Evolutionary conservation across 305 asterid genomes (phyloP).

Genomic region (Withania somnifera): DNA sequence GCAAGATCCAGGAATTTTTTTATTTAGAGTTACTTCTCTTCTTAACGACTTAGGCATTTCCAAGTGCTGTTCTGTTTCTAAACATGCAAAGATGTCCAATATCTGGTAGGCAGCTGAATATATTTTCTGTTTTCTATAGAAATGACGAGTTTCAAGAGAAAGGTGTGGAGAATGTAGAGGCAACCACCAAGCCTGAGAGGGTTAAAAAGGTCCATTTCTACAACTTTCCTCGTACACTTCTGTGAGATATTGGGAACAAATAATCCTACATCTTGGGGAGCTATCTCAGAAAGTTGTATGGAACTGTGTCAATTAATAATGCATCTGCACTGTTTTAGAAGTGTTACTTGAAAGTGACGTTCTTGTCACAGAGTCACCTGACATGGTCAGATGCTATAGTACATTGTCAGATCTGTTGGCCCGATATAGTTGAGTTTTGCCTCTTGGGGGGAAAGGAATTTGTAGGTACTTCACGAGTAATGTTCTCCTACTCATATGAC

Average conservation of each 20-base stretch:
- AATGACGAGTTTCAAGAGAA: slow-evolving; percentile 2
- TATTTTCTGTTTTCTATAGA: not conserved
- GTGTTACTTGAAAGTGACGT: not conserved
- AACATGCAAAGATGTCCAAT: not conserved
- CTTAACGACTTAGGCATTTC: not conserved
- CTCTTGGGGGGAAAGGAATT: not conserved
- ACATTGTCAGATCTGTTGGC: not conserved
- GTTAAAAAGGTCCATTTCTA: not conserved
- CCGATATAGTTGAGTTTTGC: not conserved
- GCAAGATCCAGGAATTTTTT: not conserved
- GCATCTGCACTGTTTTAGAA: not conserved
- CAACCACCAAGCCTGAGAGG: slow-evolving; percentile 2
- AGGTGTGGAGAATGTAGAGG: not conserved
- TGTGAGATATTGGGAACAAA: not conserved
- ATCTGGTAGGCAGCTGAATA: not conserved
- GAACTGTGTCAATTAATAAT: not conserved
- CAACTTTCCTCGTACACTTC: not conserved
- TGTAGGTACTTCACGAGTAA: not conserved
- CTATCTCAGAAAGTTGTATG: not conserved
- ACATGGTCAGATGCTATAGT: not conserved
- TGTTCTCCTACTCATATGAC: not conserved
- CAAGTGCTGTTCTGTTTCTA: not conserved
- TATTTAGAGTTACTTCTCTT: not conserved
- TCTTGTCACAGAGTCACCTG: not conserved
- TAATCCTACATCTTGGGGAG: not conserved